Base-by-base conservation (phyloP, 176 grass and related monocot genomes). In the Typha latifolia region DNA sequence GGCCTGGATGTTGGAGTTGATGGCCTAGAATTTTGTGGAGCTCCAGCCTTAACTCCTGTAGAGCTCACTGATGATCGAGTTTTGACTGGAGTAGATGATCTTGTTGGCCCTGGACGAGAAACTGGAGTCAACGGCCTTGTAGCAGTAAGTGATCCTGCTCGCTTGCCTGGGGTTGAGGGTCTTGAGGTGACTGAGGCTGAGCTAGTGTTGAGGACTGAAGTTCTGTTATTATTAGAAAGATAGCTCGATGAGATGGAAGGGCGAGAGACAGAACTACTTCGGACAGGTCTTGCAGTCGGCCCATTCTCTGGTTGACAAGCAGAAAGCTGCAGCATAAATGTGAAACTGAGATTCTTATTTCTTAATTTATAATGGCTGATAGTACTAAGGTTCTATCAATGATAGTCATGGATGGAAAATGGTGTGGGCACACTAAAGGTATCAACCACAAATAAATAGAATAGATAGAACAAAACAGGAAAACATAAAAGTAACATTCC, bases 231-330 rank as follows among this genome's bases (percentile, higher is more conserved):
- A 24, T 24, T 91, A 67, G 23, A 62, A 68, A 62, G 34, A 66
- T 71, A 47, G 83, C 82, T 56, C 80, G 85, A 48, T 59, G 53
- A 59, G 53, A 78, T 72, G 66, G 83, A 82, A 14, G 81, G 69
- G 51, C 86, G 84, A 49, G 84, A 87, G 52, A 93, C 89, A 1
- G 94, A 99, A 64, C 71, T 83, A 78, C 86, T 99, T 69, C 95
- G 80, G 23, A 31, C 84, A 72, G 89, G 79, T 68, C 79, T 84
- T 77, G 50, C 55, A 4, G 75, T 75, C 80, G 85, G 81, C 2
- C 64, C 79, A 81, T 83, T 90, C 67, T 87, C 86, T 68, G 67
- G 32, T 84, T 95, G 83, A 71, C 75, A 81, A 82, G 31, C 32
- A 48, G 76, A 87, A 74, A 90, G 77, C 95, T 99, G 89, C 75